Evolutionary conservation across 192 early-diverging fungal genomes (phyloP).

Genomic region (Backusella morwellensis): DNA sequence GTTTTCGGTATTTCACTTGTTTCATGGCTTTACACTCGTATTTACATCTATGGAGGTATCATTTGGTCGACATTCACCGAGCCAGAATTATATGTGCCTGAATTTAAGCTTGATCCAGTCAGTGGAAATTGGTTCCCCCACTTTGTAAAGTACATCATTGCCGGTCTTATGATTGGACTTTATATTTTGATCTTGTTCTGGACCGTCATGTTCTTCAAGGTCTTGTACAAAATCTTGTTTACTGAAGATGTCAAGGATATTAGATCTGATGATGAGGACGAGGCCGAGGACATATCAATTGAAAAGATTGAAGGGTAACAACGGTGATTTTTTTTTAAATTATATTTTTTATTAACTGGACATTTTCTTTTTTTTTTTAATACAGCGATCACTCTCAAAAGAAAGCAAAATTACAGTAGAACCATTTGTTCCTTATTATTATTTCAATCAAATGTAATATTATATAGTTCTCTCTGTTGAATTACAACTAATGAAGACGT

Average conservation of each 20-base stretch:
- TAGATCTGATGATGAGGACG: slow-evolving; percentile 66
- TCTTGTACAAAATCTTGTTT: slow-evolving; percentile 58
- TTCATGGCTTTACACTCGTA: slow-evolving; percentile 74
- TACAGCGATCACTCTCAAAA: not conserved
- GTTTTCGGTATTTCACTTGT: slow-evolving; percentile 69
- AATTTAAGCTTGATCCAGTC: slow-evolving; percentile 41
- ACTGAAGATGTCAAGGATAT: slow-evolving; percentile 57
- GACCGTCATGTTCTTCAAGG: slow-evolving; percentile 63
- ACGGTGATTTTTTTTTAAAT: not conserved
- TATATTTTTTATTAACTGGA: not conserved
- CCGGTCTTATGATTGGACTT: slow-evolving; percentile 46
- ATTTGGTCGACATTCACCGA: slow-evolving; percentile 56
- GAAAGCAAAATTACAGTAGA: not conserved
- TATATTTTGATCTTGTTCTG: slow-evolving; percentile 67
- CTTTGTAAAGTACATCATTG: slow-evolving; percentile 42
- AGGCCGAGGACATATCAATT: slow-evolving; percentile 23
- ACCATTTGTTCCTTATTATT: not conserved
- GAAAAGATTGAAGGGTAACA: slow-evolving; percentile 11
- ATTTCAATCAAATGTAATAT: not conserved
- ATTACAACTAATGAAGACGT: not conserved
- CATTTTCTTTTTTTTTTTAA: not conserved
- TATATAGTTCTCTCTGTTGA: not conserved
- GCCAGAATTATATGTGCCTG: slow-evolving; percentile 49
- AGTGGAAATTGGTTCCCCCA: slow-evolving; percentile 52
- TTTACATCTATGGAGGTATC: slow-evolving; percentile 69